Evolutionary conservation across 2,329 filamentous ascomycete genomes (phyloP).

Genomic region (Colletotrichum gloeosporioides): DNA sequence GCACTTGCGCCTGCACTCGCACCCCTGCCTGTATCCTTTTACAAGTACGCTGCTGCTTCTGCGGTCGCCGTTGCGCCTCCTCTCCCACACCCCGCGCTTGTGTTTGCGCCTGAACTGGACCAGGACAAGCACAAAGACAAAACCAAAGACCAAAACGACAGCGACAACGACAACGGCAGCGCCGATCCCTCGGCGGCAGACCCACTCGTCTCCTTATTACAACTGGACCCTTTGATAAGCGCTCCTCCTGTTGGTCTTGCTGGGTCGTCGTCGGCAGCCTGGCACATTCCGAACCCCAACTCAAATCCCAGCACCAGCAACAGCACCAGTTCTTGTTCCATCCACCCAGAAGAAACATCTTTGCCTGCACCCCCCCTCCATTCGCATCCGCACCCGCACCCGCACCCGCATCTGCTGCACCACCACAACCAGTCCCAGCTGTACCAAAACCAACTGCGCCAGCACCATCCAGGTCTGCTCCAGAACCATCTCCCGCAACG

Average conservation of each 20-base stretch:
- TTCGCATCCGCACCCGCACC: conserved; percentile 6
- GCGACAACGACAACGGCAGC: background rate
- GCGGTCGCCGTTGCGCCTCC: background rate
- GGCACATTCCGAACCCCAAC: conserved; percentile 2
- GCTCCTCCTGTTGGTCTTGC: background rate
- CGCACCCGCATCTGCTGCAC: background rate
- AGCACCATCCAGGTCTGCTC: background rate
- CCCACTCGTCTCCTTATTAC: background rate
- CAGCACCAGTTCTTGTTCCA: background rate
- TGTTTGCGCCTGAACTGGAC: background rate
- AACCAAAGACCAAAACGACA: background rate
- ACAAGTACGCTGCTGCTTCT: background rate
- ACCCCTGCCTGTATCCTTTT: background rate
- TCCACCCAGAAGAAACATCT: background rate
- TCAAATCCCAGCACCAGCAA: background rate
- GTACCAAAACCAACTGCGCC: background rate
- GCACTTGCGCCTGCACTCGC: background rate
- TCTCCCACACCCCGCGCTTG: background rate
- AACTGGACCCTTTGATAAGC: background rate
- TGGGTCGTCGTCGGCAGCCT: background rate
- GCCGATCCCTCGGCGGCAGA: background rate
- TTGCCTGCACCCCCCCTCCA: conserved; percentile 1
- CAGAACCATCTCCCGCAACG: background rate
- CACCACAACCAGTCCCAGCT: background rate
- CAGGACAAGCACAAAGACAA: background rate